A percentile compares a stretch with the other conserved stretches of the same genome.
Conservation (phyloP, 345 rosid genomes). For the Orychophragmus violaceus region DNA sequence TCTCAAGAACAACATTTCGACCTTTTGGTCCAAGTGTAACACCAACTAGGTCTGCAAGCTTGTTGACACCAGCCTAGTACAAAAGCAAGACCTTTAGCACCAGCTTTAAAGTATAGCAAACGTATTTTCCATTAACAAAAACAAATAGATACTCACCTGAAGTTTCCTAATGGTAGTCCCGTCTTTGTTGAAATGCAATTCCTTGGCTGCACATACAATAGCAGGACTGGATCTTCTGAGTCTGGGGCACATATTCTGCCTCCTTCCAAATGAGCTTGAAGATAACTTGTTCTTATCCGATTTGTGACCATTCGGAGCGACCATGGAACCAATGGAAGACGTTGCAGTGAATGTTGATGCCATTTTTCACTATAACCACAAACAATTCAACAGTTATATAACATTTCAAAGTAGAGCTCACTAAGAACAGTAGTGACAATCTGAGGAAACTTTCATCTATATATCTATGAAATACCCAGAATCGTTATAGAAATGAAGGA, state of each 20-base stretch:
- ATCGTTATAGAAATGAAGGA: not conserved
- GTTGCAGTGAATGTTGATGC: constrained; percentile 68
- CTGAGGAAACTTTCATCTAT: not conserved
- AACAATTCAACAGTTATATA: constrained; percentile 5
- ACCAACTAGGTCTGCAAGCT: constrained; percentile 96
- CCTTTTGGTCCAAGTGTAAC: constrained; percentile 98
- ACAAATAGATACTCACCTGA: constrained; percentile 48
- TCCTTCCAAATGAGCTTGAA: constrained; percentile 47
- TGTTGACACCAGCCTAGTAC: constrained; percentile 84
- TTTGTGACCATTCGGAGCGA: constrained; percentile 46
- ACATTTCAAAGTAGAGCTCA: not conserved
- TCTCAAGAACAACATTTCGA: constrained; percentile 94
- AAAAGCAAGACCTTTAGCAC: not conserved
- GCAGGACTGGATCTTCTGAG: constrained; percentile 40
- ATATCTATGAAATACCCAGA: not conserved
- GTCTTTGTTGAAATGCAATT: constrained; percentile 89
- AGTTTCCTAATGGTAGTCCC: constrained; percentile 80
- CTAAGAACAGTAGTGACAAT: not conserved
- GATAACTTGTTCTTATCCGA: constrained; percentile 62
- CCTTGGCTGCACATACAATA: constrained; percentile 82
- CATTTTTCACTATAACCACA: constrained; percentile 40
- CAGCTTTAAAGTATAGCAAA: too few species aligned
- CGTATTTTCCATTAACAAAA: not conserved
- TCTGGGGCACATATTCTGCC: constrained; percentile 40
- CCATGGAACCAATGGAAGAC: constrained; percentile 62